Base-by-base conservation (phyloP, 1,284 basidiomycete genomes). In the Tetrapyrgos nigripes region DNA sequence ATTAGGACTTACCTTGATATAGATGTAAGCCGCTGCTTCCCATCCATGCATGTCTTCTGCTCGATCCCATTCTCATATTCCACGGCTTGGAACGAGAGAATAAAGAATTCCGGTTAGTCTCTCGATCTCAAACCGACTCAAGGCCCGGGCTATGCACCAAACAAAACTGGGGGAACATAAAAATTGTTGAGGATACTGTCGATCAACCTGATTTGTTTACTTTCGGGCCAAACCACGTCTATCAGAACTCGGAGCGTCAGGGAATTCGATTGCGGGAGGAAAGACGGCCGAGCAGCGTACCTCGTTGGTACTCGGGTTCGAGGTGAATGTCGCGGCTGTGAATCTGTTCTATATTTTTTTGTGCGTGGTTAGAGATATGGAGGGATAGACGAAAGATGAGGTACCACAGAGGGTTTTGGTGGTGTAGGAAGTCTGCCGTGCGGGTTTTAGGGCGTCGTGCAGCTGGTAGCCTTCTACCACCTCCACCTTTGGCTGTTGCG, bases 11-110 rank as follows among this genome's bases (percentile, higher is more conserved):
- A 87, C 87, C 79, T 75, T 43, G 85, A 80, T 46, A 92, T 86
- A 0, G 88, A 89, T 0, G 91, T 92, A 57, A 92, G 66, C n/a
- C 90, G 77, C 67, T 92, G 90, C 66, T 92, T 92, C 90, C 90
- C n/a, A 65, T 92, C 90, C 14, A 92, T 91, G 62, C 89, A 92
- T 0, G 83, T 85, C 61, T 83, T 83, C 0, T 71, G 77, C 64
- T 91, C 88, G 0, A 89, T 89, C 63, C 89, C 87, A 1, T 87
- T 81, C 23, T 75, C 66, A 1, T 66, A 62, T 4, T 76, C 77
- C 3, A 84, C 81, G 33, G 83, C 83, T 83, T n/a, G n/a, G n/a
- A n/a, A n/a, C n/a, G 59, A 13, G 44, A 50, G 21, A 24, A 27
- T 5, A 23, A 27, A 19, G 44, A 21, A 21, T n/a, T 4, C 21